These are phyloP conservation scores for Salix brachista DNA, from an alignment of 345 rosid species.

Conservation along the genomic window DNA sequence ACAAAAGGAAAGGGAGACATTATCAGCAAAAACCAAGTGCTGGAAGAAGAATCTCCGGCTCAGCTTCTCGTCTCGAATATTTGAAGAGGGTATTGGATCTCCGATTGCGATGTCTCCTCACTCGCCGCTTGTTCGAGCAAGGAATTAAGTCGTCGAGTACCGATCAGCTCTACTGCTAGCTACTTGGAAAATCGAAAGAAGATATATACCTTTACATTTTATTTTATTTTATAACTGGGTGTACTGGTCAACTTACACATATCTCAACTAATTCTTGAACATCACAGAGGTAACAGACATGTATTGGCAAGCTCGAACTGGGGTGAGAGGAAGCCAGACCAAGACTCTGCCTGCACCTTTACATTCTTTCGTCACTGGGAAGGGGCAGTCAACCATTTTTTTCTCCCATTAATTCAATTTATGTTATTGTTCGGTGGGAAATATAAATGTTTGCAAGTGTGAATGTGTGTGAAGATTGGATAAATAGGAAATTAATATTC, in stretches of 20 bases:
- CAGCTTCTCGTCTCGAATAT: slow-evolving; percentile 43
- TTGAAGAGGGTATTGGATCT: slow-evolving; percentile 45
- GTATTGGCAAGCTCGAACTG: no score
- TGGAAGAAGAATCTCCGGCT: slow-evolving; percentile 44
- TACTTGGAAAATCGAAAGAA: no score
- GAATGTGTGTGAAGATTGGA: background rate
- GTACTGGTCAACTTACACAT: no score
- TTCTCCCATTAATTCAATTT: background rate
- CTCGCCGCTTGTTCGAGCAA: slow-evolving; percentile 62
- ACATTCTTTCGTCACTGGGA: no score
- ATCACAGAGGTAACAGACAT: no score
- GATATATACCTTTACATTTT: no score
- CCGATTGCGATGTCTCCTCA: slow-evolving; percentile 56
- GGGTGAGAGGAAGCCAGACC: no score
- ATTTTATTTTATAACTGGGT: no score
- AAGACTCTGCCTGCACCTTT: no score
- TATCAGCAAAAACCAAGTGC: slow-evolving; percentile 19
- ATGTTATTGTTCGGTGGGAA: background rate
- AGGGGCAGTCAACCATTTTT: background rate
- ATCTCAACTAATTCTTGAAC: no score
- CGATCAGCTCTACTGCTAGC: no score
- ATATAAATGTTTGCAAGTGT: background rate
- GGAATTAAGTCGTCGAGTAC: slow-evolving; percentile 8
- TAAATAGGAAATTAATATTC: background rate
- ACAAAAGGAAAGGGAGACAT: slow-evolving; percentile 11